phyloP scores from a whole-genome alignment of 257 asterid species.

The Striga asiatica region DNA sequence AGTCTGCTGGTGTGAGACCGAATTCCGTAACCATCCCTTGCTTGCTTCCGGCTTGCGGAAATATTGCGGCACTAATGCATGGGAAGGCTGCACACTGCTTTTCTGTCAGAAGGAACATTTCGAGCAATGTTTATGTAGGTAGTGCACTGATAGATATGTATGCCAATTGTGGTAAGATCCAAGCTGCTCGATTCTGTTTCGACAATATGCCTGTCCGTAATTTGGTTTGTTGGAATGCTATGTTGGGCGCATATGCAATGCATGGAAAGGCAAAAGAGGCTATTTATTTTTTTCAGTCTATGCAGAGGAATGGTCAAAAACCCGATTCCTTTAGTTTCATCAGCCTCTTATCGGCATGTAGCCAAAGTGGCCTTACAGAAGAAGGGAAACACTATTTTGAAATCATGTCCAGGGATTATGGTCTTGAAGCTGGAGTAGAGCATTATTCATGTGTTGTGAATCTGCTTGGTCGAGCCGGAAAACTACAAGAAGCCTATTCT shows the following conservation, averaged over 20 bases:
- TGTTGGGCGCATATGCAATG: slow-evolving; percentile 81
- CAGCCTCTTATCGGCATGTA: slow-evolving; percentile 76
- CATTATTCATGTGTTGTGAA: slow-evolving; percentile 83
- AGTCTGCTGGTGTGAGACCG: slow-evolving; percentile 53
- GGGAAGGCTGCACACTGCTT: slow-evolving; percentile 85
- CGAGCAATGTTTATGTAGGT: slow-evolving; percentile 49
- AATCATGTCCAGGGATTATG: slow-evolving; percentile 50
- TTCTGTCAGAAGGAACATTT: slow-evolving; percentile 43
- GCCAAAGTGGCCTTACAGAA: slow-evolving; percentile 63
- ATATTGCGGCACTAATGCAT: slow-evolving; percentile 67
- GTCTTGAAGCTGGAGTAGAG: slow-evolving; percentile 57
- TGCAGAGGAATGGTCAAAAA: slow-evolving; percentile 56
- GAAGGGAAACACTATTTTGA: slow-evolving; percentile 53
- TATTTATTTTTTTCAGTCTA: slow-evolving; percentile 31
- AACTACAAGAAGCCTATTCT: slow-evolving; percentile 69
- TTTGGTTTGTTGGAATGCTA: slow-evolving; percentile 81
- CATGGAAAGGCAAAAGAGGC: slow-evolving; percentile 74
- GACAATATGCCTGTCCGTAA: slow-evolving; percentile 48
- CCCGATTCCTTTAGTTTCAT: slow-evolving; percentile 72
- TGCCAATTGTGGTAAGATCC: slow-evolving; percentile 77
- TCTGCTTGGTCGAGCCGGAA: slow-evolving; percentile 85
- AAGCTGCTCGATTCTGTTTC: slow-evolving; percentile 44
- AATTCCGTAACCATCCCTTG: slow-evolving; percentile 69
- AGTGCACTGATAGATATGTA: slow-evolving; percentile 88
- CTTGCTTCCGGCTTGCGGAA: slow-evolving; percentile 90